Evolutionary conservation across 2,329 filamentous ascomycete genomes (phyloP), one percentile per base, ranked within the genome.

Genomic region (Scedosporium boydii): DNA sequence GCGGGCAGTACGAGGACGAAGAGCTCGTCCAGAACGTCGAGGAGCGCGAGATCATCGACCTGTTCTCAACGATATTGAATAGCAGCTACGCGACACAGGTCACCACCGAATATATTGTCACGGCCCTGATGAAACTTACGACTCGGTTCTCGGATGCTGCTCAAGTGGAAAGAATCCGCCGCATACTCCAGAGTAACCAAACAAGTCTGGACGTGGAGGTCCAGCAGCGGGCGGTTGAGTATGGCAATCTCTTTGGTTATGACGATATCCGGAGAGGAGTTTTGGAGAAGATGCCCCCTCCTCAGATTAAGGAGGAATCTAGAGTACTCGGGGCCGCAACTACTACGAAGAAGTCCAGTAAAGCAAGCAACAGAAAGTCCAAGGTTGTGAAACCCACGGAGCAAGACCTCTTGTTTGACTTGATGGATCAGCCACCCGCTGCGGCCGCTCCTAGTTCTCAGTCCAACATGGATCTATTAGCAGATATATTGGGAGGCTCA

Each of bases 211-310:
- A 96, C 70, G 88, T 98, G 27, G 95, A 99, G 74, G 89, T 98
- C 26, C 96, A 99, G 74, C 95, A 99, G 75, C 87, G 95, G 72
- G 90, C 93, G 4, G 93, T 96, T 21, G 95, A 99, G 74, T 99
- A 98, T 70, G 86, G 87, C 63, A 98, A 98, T 70, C 81, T 99
- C n/a, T 98, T 99, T 70, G 85, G 85, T 0, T 91, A 91, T 69
- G 93, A 99, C 68, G 82, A 91, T 64, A 90, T 99, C 63, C 87
- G 93, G 62, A 85, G 84, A 64, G 95, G 95, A 63, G 95, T 99
- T 2, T 79, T 99, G 10, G 95, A 99, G 76, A 96, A 95, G 74
- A 99, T 99, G 96, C 95, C 95, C 6, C 86, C 95, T 1, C 95
- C 95, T 7, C 93, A 98, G 74, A 98, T 99, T 70, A 91, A 93